Evolutionary conservation across 2,329 filamentous ascomycete species (phyloP), one percentile per base, ranked within the genome.

Genomic region (Emydomyces testavorans): DNA sequence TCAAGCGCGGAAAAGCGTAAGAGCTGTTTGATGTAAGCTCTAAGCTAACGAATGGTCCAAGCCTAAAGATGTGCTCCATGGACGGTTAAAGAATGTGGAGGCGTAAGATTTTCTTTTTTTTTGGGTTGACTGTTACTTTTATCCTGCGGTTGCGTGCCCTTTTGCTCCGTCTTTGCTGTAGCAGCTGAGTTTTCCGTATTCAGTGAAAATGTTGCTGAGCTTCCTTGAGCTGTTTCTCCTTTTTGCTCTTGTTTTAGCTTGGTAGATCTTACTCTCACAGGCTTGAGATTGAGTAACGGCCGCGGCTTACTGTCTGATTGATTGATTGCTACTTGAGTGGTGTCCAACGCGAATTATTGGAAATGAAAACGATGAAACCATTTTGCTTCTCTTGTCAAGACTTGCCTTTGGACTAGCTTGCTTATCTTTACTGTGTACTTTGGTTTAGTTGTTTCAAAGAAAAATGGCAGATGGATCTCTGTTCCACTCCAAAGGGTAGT

Each of bases 1-100:
- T 89, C 85, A 56, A 89, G 82, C 64, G 83, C 81, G 53, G 88
- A 94, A 73, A 94, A 94, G 78, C 84, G 88, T 66, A 93, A 87
- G 75, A 83, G 77, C 67, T 71, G 76, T 51, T 11, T 40, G 15
- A 23, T 39, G 28, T 38, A 36, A 40, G 8, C 28, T n/a, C 13
- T 40, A 21, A 15, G 18, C 13, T 15, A 21, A 20, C 13, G 11
- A 15, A 35, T 37, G 7, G 16, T 13, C 6, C n/a, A n/a, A n/a
- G n/a, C n/a, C n/a, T n/a, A n/a, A n/a, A n/a, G n/a, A n/a, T n/a
- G n/a, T n/a, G n/a, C n/a, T n/a, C n/a, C n/a, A n/a, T n/a, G n/a
- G n/a, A n/a, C n/a, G n/a, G n/a, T n/a, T n/a, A n/a, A 15, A 35
- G 11, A n/a, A 47, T 47, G 36, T 26, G 35, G 26, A 6, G n/a